Evolutionary conservation across 73 alveolate genomes (phyloP).

Genomic region (Tetrahymena elliotti): DNA sequence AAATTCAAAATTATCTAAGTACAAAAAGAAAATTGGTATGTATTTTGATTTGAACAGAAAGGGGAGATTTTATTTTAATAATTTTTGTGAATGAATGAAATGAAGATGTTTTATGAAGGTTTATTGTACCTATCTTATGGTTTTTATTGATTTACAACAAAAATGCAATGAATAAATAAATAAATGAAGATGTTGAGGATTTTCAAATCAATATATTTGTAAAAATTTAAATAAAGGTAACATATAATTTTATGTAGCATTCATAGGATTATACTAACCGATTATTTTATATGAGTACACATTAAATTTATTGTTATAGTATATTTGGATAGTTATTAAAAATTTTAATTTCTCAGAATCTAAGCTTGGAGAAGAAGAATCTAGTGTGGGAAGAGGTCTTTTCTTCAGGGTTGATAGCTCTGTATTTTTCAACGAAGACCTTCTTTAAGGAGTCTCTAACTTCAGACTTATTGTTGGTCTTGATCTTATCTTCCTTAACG

Average conservation of each 20-base stretch:
- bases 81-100: neutral
- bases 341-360: constrained; percentile 30
- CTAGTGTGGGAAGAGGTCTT: constrained; percentile 35
- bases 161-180: neutral
- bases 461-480: constrained; percentile 19
- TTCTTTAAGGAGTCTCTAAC: constrained; percentile 28
- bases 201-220: neutral
- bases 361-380: constrained; percentile 42
- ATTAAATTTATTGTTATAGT: neutral
- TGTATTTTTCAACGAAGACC: constrained; percentile 30
- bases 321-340: neutral
- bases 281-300: neutral
- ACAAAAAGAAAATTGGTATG: neutral
- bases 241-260: neutral
- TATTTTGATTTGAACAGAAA: neutral
- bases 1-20: neutral
- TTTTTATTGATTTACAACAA: neutral
- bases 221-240: neutral
- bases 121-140: neutral
- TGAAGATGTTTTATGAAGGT: neutral
- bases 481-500: constrained; percentile 23
- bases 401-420: constrained; percentile 29
- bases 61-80: neutral
- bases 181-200: neutral
- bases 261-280: neutral